Conservation (phyloP, 306 rosid species). For the Delonix regia region DNA sequence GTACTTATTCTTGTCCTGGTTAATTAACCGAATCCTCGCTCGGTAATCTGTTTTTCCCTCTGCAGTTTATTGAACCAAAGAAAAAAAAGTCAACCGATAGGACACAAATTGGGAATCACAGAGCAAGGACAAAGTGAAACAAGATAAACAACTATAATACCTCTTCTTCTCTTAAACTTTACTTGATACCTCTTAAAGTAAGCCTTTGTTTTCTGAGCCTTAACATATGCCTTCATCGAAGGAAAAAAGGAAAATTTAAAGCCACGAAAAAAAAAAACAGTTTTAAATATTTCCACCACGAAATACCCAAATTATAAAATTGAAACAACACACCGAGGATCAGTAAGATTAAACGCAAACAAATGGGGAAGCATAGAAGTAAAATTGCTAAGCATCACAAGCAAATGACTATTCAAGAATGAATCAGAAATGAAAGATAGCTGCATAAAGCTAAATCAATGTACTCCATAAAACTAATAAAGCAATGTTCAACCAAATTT, state of each 20-base stretch:
- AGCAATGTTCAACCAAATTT: neutral
- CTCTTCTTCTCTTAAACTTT: conserved; percentile 57
- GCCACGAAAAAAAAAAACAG: neutral
- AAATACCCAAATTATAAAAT: neutral
- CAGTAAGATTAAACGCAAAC: neutral
- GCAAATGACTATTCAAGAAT: neutral
- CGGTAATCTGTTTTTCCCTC: conserved; percentile 95
- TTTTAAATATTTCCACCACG: neutral
- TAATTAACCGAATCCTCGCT: conserved; percentile 85
- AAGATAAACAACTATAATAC: neutral
- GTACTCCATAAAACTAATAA: neutral
- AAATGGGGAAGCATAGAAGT: neutral
- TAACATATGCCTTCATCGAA: conserved; percentile 32
- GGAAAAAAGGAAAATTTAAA: neutral
- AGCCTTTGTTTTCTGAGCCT: conserved; percentile 48
- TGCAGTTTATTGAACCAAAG: conserved; percentile 31
- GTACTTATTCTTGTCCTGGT: conserved; percentile 90
- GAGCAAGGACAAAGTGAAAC: neutral
- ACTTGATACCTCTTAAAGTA: conserved; percentile 56
- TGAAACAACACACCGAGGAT: neutral
- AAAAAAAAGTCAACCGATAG: neutral
- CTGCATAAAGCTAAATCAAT: neutral
- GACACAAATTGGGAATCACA: neutral
- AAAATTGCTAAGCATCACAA: neutral
- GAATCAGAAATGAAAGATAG: neutral